Evolutionary conservation across 345 rosid genomes (phyloP).

Genomic region (Pistacia atlantica): DNA sequence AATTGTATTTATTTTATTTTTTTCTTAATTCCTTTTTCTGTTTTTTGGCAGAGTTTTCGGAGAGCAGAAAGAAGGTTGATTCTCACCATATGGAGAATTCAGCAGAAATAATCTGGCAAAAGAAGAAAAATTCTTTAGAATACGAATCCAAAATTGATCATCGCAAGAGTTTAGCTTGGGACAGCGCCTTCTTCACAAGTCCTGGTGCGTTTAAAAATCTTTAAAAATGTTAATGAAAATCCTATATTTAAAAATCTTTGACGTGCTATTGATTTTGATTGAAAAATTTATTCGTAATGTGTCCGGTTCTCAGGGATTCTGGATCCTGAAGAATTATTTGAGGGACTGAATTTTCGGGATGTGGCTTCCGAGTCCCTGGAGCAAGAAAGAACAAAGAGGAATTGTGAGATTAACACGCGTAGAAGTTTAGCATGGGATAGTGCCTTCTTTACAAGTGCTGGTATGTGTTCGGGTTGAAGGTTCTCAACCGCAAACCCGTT

Average conservation of each 20-base stretch:
- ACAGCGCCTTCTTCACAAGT: constrained; percentile 63
- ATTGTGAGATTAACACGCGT: constrained; percentile 26
- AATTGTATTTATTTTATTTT: background rate
- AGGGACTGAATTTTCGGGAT: constrained; percentile 37
- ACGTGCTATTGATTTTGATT: no score
- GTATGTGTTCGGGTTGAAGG: constrained; percentile 19
- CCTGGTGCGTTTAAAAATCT: constrained; percentile 41
- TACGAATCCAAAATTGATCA: constrained; percentile 24
- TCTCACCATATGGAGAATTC: background rate
- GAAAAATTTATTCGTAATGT: background rate
- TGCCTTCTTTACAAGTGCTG: constrained; percentile 45
- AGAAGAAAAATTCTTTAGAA: background rate
- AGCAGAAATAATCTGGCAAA: background rate
- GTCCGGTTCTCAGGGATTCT: constrained; percentile 40
- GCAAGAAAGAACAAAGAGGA: constrained; percentile 22
- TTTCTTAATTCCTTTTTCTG: background rate
- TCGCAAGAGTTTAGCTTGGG: constrained; percentile 80
- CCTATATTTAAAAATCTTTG: no score
- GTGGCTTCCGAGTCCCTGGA: constrained; percentile 22
- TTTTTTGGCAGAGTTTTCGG: background rate
- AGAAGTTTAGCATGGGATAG: constrained; percentile 61
- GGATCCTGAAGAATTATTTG: constrained; percentile 63
- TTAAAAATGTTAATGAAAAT: no score
- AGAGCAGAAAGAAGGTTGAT: constrained; percentile 29
- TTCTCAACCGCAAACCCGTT: no score